Evolutionary conservation across 176 grass and related monocot species (phyloP), one percentile per base, ranked within the genome.

Genomic region (Raddia guianensis): DNA sequence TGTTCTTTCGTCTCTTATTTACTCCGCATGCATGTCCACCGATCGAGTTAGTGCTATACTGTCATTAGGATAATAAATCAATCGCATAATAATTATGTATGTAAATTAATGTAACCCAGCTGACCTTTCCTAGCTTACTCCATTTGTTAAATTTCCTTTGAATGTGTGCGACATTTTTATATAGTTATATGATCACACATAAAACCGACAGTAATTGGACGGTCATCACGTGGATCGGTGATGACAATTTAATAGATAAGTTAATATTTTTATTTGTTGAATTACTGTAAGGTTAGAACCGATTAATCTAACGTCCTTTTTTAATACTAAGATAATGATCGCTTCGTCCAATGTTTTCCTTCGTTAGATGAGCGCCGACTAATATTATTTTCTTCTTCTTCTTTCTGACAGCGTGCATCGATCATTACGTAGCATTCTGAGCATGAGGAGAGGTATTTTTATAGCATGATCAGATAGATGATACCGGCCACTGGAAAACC

Each of bases 381-480:
- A 32, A 6, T 49, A 70, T 45, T 47, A 27, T 27, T 61, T 46
- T 15, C 4, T 2, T 74, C 13, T 44, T 5, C 49, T 57, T 87
- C 37, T 49, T 57, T 87, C 37, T 49, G 73, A 63, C 48, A 3
- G 44, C 49, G 80, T 49, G 86, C 60, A 59, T 73, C 74, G 50
- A 59, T 73, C 74, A 50, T 67, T 59, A 70, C 45, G 56, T 68
- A 70, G 56, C 61, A 70, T 43, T 56, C 62, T 80, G 61, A 40
- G 37, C 37, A 3, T 80, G 61, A 59, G 50, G 49, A 51, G 5
- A 44, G 18, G 16, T 49, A 49, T 40, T 40, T 40, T 3, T 40
- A 40, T 5, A 49, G 9, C 18, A 45, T n/a, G 42, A 10, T 50
- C 14, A 49, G 16, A 9, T 21, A 49, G 16, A 9, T 21, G 51